Evolutionary conservation across 352 stramenopile genomes (phyloP), one percentile per base, ranked within the genome.

Genomic region (Pythium phragmiticola): DNA sequence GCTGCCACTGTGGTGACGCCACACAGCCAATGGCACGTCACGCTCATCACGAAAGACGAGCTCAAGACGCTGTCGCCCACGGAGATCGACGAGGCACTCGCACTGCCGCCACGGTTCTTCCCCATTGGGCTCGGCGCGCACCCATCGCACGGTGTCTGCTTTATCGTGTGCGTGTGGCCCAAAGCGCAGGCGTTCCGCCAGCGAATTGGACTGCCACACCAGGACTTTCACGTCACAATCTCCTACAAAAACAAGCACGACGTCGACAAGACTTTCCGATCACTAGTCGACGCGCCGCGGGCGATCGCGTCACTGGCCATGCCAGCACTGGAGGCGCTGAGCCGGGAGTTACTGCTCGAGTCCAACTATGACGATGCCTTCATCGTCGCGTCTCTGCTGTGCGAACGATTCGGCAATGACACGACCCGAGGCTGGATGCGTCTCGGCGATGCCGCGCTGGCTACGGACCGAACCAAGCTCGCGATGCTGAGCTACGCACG

Each of bases 101-200:
- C 62, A 19, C 14, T 78, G 5, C 41, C 70, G 7, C 68, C 61
- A 2, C 70, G 74, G 1, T 73, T 76, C 47, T 83, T 83, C 37
- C 67, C 68, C 0, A 73, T 89, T 33, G 80, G 76, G 2, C 48
- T 89, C 13, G 77, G 77, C 16, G 66, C 61, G 16, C 60, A 57
- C 11, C 8, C 39, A 4, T 7, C 16, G 3, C 66, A 63, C 26
- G 60, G 66, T 43, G 69, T 87, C 13, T 77, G 70, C 64, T 89
- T 87, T 33, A 60, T 84, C 13, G 78, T 89, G 19, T 89, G 78
- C 43, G 70, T 84, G 45, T 89, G 80, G 80, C 78, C 76, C 3
- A 74, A 78, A 57, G 76, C 74, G 0, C 77, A 87, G 30, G 56
- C 56, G 2, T 87, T 82, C 49, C 75, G 80, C 6, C 47, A 62